Evolutionary conservation across 441 rosid genomes (phyloP).

Genomic region (Biscutella laevigata): DNA sequence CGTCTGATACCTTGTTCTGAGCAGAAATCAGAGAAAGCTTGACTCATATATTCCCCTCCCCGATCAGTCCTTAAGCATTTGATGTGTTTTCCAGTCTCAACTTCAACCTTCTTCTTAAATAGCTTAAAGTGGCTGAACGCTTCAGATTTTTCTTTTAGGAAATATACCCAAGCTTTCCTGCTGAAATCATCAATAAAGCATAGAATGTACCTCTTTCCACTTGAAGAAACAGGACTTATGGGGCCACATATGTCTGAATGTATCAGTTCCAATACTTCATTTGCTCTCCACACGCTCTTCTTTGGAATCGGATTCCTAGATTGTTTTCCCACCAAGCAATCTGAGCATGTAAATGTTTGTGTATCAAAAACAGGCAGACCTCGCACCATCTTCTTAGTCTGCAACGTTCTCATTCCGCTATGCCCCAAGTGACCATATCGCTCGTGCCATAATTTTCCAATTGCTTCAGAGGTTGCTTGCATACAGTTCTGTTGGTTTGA

Average conservation of each 20-base stretch:
- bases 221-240: too few species aligned
- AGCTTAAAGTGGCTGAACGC: background rate
- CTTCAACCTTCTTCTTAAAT: background rate
- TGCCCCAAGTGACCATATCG: background rate
- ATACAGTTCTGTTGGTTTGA: too few species aligned
- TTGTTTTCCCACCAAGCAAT: background rate
- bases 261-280: background rate
- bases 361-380: background rate
- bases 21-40: too few species aligned
- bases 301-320: background rate
- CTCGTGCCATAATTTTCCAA: background rate
- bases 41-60: too few species aligned
- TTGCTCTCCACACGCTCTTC: background rate
- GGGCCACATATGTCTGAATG: background rate
- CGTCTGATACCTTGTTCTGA: too few species aligned
- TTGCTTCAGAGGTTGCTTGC: too few species aligned
- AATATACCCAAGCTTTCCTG: too few species aligned
- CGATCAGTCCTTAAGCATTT: too few species aligned
- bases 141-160: too few species aligned
- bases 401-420: background rate
- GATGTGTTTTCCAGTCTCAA: background rate
- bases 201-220: too few species aligned
- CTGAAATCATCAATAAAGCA: too few species aligned
- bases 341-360: background rate
- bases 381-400: background rate